These are phyloP conservation scores for Fulvia fulva DNA, from an alignment of 2,329 filamentous ascomycete genomes.

Conservation along the genomic window DNA sequence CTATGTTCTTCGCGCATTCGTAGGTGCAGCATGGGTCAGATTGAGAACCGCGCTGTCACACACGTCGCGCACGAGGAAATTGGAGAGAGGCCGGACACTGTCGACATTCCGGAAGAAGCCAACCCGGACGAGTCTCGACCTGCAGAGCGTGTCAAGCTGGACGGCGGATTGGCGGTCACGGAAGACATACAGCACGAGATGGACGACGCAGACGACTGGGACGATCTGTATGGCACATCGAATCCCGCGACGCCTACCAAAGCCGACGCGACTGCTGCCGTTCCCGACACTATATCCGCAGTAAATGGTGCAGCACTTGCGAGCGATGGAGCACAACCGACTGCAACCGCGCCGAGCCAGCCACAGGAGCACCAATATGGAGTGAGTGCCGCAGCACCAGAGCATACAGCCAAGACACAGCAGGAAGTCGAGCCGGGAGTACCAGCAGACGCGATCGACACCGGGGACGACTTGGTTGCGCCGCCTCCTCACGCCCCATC, in stretches of 20 bases:
- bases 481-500: slow-evolving; percentile 3
- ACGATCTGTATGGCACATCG: slow-evolving; percentile 29
- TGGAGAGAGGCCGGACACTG: not conserved
- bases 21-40: not conserved
- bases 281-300: not conserved
- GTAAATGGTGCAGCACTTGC: not conserved
- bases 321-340: not conserved
- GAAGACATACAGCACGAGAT: slow-evolving; percentile 26
- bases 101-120: not conserved
- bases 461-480: slow-evolving; percentile 14
- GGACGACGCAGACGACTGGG: slow-evolving; percentile 30
- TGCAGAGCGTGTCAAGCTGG: slow-evolving; percentile 40
- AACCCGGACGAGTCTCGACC: slow-evolving; percentile 29
- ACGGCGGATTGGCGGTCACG: slow-evolving; percentile 36
- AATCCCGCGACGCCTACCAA: not conserved
- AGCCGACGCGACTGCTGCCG: not conserved
- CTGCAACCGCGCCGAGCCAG: not conserved
- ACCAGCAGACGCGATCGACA: slow-evolving; percentile 14
- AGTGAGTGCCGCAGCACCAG: not conserved
- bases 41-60: not conserved
- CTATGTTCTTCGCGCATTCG: too few relatives aligned
- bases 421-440: slow-evolving; percentile 7
- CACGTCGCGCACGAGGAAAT: not conserved
- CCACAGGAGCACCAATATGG: slow-evolving; percentile 7
- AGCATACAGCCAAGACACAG: not conserved